phyloP scores from a whole-genome alignment of 805 yeast genomes.

The Wickerhamiella azymoides region DNA sequence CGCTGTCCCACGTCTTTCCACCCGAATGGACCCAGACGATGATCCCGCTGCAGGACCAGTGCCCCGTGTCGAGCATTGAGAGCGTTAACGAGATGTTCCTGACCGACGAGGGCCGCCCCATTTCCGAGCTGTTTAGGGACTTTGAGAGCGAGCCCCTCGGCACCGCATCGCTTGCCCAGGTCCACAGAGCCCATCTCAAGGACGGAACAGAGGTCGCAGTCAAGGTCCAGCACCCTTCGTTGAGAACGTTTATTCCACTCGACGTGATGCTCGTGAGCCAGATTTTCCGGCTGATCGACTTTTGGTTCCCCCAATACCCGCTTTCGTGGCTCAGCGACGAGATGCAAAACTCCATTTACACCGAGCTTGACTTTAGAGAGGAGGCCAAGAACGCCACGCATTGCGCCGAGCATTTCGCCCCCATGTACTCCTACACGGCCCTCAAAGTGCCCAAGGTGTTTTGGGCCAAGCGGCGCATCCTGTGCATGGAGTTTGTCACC shows the following conservation, averaged over 20 bases:
- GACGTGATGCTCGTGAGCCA: conserved; percentile 67
- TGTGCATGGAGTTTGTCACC: conserved; percentile 74
- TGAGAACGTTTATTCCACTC: conserved; percentile 76
- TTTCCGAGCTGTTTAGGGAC: conserved; percentile 51
- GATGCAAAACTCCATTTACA: conserved; percentile 67
- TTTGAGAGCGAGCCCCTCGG: conserved; percentile 75
- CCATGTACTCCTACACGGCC: conserved; percentile 50
- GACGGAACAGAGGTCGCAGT: conserved; percentile 75
- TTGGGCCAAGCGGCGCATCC: conserved; percentile 51
- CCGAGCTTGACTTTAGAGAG: conserved; percentile 76
- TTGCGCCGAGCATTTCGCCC: conserved; percentile 55
- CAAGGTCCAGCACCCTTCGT: conserved; percentile 83
- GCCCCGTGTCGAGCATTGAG: conserved; percentile 65
- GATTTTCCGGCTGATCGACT: conserved; percentile 60
- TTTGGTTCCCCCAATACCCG: conserved; percentile 86
- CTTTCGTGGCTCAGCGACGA: conserved; percentile 94
- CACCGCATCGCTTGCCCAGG: conserved; percentile 93
- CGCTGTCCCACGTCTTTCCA: conserved; percentile 83
- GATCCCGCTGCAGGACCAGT: conserved; percentile 81
- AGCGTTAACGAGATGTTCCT: conserved; percentile 55
- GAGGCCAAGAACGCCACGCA: conserved; percentile 71
- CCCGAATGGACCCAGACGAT: conserved; percentile 90
- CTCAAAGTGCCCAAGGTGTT: conserved; percentile 62
- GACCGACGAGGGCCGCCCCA: conserved; percentile 45
- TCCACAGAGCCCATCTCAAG: conserved; percentile 57